These are phyloP conservation scores for Arthrobotrys musiformis DNA, from an alignment of 2,329 filamentous ascomycete genomes.

Conservation along the genomic window DNA sequence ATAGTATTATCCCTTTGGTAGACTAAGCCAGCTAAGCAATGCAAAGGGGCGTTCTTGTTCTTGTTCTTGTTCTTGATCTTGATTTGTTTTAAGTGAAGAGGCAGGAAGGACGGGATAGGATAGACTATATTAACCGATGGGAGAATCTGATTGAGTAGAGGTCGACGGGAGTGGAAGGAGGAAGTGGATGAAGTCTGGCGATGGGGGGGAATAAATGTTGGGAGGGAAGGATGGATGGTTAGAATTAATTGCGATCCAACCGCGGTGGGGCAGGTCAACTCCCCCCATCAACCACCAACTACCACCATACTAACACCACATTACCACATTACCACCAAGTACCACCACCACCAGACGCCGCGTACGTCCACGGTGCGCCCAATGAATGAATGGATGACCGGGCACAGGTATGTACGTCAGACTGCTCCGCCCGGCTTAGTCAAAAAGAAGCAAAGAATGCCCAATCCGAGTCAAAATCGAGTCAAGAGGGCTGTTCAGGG, in stretches of 20 bases:
- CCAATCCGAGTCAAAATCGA: constrained; percentile 2
- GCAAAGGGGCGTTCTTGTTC: background rate
- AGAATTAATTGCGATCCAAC: constrained; percentile 22
- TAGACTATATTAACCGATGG: background rate
- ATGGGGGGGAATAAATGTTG: constrained; percentile 19
- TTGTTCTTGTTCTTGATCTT: too few relatives aligned
- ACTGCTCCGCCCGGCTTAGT: constrained; percentile 36
- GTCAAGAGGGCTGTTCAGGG: constrained; percentile 26
- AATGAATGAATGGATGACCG: constrained; percentile 11
- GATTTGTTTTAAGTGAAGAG: background rate
- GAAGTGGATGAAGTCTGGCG: constrained; percentile 17
- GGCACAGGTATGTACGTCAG: constrained; percentile 38
- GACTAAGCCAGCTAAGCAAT: background rate
- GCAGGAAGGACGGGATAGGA: background rate
- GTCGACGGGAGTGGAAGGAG: constrained; percentile 36
- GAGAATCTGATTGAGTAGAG: background rate
- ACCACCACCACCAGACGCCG: background rate
- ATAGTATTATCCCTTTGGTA: too few relatives aligned
- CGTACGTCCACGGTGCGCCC: background rate
- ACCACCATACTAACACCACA: background rate
- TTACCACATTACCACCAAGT: background rate
- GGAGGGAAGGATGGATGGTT: constrained; percentile 15
- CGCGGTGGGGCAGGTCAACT: constrained; percentile 14
- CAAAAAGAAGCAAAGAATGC: background rate
- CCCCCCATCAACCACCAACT: too few relatives aligned